Base-by-base conservation (phyloP, 257 asterid genomes). In the Solanum ahanhuiri region DNA sequence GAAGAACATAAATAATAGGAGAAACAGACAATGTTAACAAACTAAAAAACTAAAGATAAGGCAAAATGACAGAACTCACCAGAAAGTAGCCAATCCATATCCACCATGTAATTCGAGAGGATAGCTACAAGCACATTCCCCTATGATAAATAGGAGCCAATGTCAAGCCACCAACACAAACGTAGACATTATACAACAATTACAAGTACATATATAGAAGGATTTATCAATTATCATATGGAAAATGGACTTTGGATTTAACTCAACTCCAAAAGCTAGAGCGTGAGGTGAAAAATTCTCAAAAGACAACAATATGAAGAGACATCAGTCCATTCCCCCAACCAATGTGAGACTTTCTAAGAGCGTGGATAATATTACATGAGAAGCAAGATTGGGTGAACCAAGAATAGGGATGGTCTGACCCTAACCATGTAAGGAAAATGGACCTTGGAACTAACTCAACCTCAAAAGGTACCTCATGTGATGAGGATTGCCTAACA, bases 71-170 rank as follows among this genome's bases (percentile, higher is more conserved):
- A 89, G 89, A 91, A 90, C 95, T 83, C 86, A 93, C 98, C 98
- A 85, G 98, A 92, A 88, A 94, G 95, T 87, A 96, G 93, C 99
- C 99, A 96, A 90, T 96, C 99, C 66, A 94, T 85, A 89, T 96
- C 99, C 86, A 96, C 95, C 99, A 96, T 96, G 92, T 96, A 96
- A 92, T 96, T 96, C 20, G 98, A 95, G 63, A 96, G 93, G 87
- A 96, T 83, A 83, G 99, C 98, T 20, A 94, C 86, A 30, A 90
- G 91, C 86, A 95, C 95, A 88, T 93, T 66, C 17, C 98, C 99
- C 99, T 96, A 83, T 89, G 43, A 89, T 67, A 66, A 87, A 85
- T 9, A 45, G 6, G 67, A 81, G 6, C 20, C 6, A 17, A 48
- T 48, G 30, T 81, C 69, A 81, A 81, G 9, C 43, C 28, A 48